Evolutionary conservation across 768 basidiomycete genomes (phyloP), one percentile per base, ranked within the genome.

Genomic region (Suillus weaverae): DNA sequence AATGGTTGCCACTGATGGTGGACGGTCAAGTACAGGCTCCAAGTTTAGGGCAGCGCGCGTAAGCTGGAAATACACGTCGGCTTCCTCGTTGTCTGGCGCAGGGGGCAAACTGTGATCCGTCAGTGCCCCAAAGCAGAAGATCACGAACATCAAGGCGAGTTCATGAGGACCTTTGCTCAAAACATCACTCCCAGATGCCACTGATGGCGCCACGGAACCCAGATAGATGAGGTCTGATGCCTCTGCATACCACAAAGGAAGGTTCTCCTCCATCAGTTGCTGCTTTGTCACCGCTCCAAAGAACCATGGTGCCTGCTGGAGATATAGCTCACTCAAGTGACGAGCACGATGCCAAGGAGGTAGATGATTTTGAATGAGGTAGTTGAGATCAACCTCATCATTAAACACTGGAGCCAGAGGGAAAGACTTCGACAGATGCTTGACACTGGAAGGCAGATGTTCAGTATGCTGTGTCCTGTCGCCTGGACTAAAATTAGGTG

Each of bases 231-330:
- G 76, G 66, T 59, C 74, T 66, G 48, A 73, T 4, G 83, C 84
- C 67, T 84, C 87, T n/a, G 73, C 74, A 65, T 88, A 90, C 86
- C 86, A 89, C 50, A 84, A 68, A 18, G 89, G 89, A n/a, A 90
- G 76, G 20, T 86, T 75, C 65, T 89, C 88, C 63, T 89, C 85
- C n/a, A 84, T 74, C 10, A 90, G 74, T 66, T 92, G 90, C 18
- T 78, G 79, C 51, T 81, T 79, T 3, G 87, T 87, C 43, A 92
- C 85, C 2, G 89, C 87, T 26, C 89, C 87, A 64, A 90, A 91
- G 71, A 91, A 90, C 91, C 91, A 92, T 0, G 89, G 87, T 3
- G 90, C 89, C 70, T 89, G 87, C n/a, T 88, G 87, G 46, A 91
- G 82, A 73, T 92, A 92, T 14, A 90, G 79, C n/a, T 86, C 83